Evolutionary conservation across 2,329 filamentous ascomycete genomes (phyloP), one percentile per base, ranked within the genome.

Genomic region (Pseudopyrenochaeta lycopersici): DNA sequence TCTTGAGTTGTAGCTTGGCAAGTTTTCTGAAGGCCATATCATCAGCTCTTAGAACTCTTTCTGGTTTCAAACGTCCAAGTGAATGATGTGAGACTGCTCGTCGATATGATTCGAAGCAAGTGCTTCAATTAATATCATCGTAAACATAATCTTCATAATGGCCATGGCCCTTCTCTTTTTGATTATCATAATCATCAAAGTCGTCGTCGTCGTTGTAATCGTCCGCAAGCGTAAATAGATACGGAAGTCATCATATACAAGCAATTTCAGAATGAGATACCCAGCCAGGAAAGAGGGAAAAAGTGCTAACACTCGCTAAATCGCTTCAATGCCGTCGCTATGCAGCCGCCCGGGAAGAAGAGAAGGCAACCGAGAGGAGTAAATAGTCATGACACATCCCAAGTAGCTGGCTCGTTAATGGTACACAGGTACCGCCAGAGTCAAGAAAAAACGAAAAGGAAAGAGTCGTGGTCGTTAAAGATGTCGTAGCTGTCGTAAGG

Each of bases 251-350:
- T 47, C 21, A 54, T 18, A 15, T 43, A 29, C 18, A 38, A 18
- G 46, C 51, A 45, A 48, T 46, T 45, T 10, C 45, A 48, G 35
- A 35, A 54, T 40, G 27, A 49, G 44, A 53, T 47, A 40, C 18
- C 33, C 56, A 42, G 32, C 47, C 52, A 49, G 41, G 49, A 33
- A 35, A 35, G 36, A 35, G 23, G 10, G 21, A 29, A 46, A 21
- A 39, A 20, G 10, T 4, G 30, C 15, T 20, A 32, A 18, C 15
- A 29, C 9, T 68, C 70, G 70, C 68, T 70, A 52, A 66, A 72
- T 67, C 69, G 69, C 70, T 72, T 60, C 54, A 66, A 71, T 67
- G 63, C 67, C 63, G 56, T 73, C 69, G 70, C 70, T 74, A 74
- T 74, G 71, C 71, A 68, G 55, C 58, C 64, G 56, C 59, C 55